Evolutionary conservation across 306 rosid genomes (phyloP).

Genomic region (Canavalia ensiformis): DNA sequence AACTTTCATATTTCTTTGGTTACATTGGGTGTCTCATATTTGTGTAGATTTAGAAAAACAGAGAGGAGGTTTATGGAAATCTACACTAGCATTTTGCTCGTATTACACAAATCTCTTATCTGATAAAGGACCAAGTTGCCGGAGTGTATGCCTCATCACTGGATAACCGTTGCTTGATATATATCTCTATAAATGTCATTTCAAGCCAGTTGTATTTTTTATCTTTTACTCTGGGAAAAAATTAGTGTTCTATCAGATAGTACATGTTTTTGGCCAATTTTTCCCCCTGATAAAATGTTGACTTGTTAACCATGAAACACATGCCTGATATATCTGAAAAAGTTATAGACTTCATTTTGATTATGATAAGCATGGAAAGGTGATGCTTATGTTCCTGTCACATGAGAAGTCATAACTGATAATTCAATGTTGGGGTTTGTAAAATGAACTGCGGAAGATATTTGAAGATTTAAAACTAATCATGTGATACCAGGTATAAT

Average conservation of each 20-base stretch:
- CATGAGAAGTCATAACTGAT: not conserved
- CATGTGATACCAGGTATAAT: not conserved
- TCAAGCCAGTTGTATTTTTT: not conserved
- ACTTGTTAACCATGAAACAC: not conserved
- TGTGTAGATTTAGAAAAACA: not conserved
- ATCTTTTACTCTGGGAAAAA: not conserved
- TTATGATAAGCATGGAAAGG: conserved; percentile 6
- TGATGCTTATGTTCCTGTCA: not conserved
- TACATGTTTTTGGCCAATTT: not conserved
- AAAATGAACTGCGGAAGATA: not conserved
- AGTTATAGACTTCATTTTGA: conserved; percentile 31
- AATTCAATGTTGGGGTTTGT: not conserved
- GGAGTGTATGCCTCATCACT: not conserved
- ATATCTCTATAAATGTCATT: not conserved
- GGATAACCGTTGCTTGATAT: conserved; percentile 14
- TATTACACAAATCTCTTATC: conserved; percentile 1
- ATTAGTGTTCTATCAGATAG: conserved; percentile 1
- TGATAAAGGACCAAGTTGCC: not conserved
- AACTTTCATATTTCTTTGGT: not conserved
- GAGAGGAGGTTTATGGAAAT: too few species aligned
- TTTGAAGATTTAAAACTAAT: conserved; percentile 24
- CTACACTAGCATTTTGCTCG: not conserved
- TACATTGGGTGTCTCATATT: not conserved
- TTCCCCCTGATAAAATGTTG: not conserved
- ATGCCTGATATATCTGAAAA: conserved; percentile 26